Conservation (phyloP, 2,329 filamentous ascomycete genomes). For the Arthrobotrys iridis region DNA sequence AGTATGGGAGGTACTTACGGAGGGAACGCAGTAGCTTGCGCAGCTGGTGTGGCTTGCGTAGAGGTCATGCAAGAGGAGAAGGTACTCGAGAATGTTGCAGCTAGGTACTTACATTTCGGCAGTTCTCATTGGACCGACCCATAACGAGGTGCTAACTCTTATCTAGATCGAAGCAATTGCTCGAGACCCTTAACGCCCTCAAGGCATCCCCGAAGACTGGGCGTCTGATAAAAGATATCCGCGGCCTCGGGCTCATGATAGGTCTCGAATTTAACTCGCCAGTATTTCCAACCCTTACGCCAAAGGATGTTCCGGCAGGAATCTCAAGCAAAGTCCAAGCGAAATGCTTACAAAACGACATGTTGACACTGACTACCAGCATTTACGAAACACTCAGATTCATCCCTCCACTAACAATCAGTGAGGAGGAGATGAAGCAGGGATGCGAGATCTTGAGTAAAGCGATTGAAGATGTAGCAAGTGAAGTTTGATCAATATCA, state of each 20-base stretch:
- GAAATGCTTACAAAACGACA: conserved; percentile 62
- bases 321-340: conserved; percentile 61
- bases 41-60: conserved; percentile 60
- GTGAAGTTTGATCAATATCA: conserved; percentile 54
- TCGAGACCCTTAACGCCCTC: conserved; percentile 56
- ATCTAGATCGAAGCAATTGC: conserved; percentile 55
- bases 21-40: conserved; percentile 61
- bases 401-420: conserved; percentile 62
- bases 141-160: not conserved
- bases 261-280: conserved; percentile 60
- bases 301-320: conserved; percentile 57
- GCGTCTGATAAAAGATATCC: conserved; percentile 61
- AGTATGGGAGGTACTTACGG: conserved; percentile 62
- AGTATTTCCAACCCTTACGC: conserved; percentile 37
- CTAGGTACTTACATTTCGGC: conserved; percentile 52
- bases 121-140: not conserved
- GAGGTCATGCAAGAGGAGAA: conserved; percentile 61
- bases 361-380: conserved; percentile 62
- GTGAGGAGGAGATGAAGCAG: conserved; percentile 61
- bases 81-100: conserved; percentile 61
- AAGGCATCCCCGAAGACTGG: conserved; percentile 56
- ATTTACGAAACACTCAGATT: conserved; percentile 63
- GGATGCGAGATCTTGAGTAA: conserved; percentile 60
- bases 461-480: conserved; percentile 61
- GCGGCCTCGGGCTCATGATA: conserved; percentile 62